Evolutionary conservation across 176 grass and related monocot species (phyloP).

Genomic region (Miscanthus lutarioriparius): DNA sequence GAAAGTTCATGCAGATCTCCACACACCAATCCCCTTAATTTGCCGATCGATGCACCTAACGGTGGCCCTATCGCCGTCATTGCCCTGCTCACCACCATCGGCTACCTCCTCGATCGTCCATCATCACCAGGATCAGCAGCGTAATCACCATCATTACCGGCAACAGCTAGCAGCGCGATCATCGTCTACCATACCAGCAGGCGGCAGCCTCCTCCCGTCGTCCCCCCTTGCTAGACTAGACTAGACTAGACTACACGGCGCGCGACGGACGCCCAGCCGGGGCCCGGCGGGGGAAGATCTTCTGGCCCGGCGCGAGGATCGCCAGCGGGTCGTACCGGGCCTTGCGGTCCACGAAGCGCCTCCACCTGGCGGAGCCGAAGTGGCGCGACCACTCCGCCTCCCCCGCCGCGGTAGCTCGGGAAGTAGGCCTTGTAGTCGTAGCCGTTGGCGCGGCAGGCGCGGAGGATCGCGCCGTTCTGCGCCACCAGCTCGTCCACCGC

Average conservation of each 20-base stretch:
- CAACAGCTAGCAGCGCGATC: not conserved
- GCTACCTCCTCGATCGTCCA: slow-evolving; percentile 1
- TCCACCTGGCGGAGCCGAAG: slow-evolving; percentile 65
- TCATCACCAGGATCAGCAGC: slow-evolving; percentile 33
- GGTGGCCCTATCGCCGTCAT: slow-evolving; percentile 20
- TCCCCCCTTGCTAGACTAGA: too few relatives aligned
- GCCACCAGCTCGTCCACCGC: slow-evolving; percentile 60
- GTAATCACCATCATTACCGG: slow-evolving; percentile 32
- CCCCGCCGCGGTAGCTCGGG: slow-evolving; percentile 48
- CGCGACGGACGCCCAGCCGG: not conserved
- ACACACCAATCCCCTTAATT: not conserved
- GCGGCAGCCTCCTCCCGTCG: not conserved
- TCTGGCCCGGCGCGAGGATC: slow-evolving; percentile 79
- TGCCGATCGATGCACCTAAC: slow-evolving; percentile 15
- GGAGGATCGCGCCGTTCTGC: slow-evolving; percentile 65
- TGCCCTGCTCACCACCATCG: not conserved
- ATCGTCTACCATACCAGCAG: not conserved
- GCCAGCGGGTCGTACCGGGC: slow-evolving; percentile 71
- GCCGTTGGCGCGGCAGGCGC: slow-evolving; percentile 59
- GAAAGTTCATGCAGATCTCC: not conserved
- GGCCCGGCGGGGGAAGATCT: slow-evolving; percentile 64
- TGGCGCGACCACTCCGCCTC: slow-evolving; percentile 70
- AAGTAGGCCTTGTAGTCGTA: slow-evolving; percentile 94
- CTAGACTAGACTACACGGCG: not conserved
- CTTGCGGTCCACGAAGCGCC: slow-evolving; percentile 67